phyloP scores from a whole-genome alignment of 2,329 filamentous ascomycete species.

The Blastomyces percursus region DNA sequence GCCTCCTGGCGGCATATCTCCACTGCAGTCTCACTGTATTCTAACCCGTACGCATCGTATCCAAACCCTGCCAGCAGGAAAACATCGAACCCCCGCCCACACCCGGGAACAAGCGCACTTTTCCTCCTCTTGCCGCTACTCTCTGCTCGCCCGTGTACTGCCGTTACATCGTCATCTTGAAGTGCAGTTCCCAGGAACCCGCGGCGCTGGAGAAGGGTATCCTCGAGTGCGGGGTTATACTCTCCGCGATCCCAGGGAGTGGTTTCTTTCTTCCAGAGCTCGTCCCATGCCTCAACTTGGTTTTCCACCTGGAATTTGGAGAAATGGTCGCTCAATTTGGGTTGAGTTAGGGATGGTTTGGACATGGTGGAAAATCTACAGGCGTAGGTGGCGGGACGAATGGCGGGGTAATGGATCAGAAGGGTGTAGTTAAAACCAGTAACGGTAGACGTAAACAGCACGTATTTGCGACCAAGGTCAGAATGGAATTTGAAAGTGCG shows the following conservation, averaged over 20 bases:
- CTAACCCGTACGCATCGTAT: conserved; percentile 66
- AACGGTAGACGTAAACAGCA: not conserved
- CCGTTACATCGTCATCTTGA: conserved; percentile 20
- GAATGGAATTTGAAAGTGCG: not conserved
- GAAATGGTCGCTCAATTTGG: conserved; percentile 29
- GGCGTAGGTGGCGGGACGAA: not conserved
- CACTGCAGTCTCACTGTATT: conserved; percentile 47
- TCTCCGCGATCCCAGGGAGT: conserved; percentile 50
- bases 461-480: not conserved
- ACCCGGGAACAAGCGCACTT: conserved; percentile 65
- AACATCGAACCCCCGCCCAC: conserved; percentile 72
- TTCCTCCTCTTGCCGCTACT: conserved; percentile 28
- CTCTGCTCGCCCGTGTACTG: conserved; percentile 2
- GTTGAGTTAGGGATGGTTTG: not conserved
- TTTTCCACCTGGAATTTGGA: conserved; percentile 28
- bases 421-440: not conserved
- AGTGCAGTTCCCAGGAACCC: conserved; percentile 29
- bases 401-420: not conserved
- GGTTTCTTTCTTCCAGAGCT: conserved; percentile 45
- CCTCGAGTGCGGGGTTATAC: conserved; percentile 49
- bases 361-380: conserved; percentile 1
- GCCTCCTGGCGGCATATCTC: conserved; percentile 29
- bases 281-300: conserved; percentile 42
- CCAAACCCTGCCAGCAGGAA: conserved; percentile 62
- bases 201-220: conserved; percentile 36